Evolutionary conservation across 2,329 filamentous ascomycete genomes (phyloP).

Genomic region (Arthrobotrys iridis): DNA sequence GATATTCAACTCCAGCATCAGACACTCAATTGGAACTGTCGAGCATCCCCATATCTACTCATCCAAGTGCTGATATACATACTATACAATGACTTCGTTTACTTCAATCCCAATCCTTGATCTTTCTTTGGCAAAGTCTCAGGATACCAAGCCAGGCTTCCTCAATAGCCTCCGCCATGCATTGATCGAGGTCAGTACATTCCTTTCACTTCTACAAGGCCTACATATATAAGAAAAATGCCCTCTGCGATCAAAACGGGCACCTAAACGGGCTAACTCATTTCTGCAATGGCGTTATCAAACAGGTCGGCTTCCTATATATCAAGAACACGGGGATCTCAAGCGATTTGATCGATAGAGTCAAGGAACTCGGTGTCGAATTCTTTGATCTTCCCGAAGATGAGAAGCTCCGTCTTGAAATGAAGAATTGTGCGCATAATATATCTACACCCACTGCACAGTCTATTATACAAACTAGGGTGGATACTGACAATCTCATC

Average conservation of each 20-base stretch:
- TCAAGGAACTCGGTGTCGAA: slow-evolving; percentile 73
- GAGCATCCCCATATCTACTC: not conserved
- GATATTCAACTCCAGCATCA: too few species aligned
- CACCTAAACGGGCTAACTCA: not conserved
- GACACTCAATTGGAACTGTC: not conserved
- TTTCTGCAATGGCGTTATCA: not conserved
- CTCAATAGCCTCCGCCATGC: slow-evolving; percentile 76
- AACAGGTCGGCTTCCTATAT: slow-evolving; percentile 81
- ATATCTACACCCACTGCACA: not conserved
- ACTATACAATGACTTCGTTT: slow-evolving; percentile 67
- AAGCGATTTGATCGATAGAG: slow-evolving; percentile 71
- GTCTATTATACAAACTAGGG: not conserved
- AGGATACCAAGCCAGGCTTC: slow-evolving; percentile 76
- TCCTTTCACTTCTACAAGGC: slow-evolving; percentile 1
- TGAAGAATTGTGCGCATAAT: slow-evolving; percentile 58
- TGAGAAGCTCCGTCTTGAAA: slow-evolving; percentile 72
- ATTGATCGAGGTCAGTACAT: slow-evolving; percentile 69
- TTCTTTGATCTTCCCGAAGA: slow-evolving; percentile 81
- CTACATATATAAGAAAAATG: too few species aligned
- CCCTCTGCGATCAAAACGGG: too few species aligned
- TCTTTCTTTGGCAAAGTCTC: slow-evolving; percentile 72
- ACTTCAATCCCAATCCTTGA: slow-evolving; percentile 80
- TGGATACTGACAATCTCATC: not conserved
- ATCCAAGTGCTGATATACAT: not conserved
- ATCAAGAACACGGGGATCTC: slow-evolving; percentile 81